Evolutionary conservation across 352 stramenopile genomes (phyloP).

Genomic region (Globisporangium spinosum): DNA sequence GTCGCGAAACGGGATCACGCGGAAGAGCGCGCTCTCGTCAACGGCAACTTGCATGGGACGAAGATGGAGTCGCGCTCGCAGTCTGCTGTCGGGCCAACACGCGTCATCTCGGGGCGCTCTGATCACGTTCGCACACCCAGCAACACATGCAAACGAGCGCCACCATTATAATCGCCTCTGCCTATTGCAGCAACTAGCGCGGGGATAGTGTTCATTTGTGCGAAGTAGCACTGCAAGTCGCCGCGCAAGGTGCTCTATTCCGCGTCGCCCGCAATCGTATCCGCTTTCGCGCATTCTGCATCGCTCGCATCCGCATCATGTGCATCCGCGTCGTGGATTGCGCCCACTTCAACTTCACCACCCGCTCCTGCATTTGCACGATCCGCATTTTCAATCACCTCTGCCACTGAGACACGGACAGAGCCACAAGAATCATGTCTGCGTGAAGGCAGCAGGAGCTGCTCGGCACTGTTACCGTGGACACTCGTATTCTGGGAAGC

Average conservation of each 20-base stretch:
- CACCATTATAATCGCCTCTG: background rate
- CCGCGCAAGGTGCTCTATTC: background rate
- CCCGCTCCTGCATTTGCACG: too few species aligned
- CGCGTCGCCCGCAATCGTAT: background rate
- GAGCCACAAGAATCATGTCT: background rate
- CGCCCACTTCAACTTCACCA: too few species aligned
- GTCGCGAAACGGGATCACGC: constrained; percentile 1
- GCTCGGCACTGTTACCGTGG: background rate
- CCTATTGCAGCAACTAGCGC: background rate
- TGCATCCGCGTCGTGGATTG: background rate
- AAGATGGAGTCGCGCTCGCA: background rate
- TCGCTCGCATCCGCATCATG: background rate
- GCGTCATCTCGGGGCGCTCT: background rate
- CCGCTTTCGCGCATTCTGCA: too few species aligned
- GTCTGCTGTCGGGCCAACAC: background rate
- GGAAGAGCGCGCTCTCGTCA: background rate
- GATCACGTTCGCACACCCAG: background rate
- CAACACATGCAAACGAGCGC: background rate
- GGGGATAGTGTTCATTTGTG: background rate
- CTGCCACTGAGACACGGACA: background rate
- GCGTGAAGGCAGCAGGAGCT: background rate
- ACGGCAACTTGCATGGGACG: background rate
- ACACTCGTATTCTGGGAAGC: background rate
- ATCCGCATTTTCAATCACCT: background rate
- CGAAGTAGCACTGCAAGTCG: background rate